Percentiles rank a stretch among this genome's conserved stretches.
These are phyloP conservation scores for Draba incana DNA, from an alignment of 345 rosid genomes.

Conservation along the genomic window DNA sequence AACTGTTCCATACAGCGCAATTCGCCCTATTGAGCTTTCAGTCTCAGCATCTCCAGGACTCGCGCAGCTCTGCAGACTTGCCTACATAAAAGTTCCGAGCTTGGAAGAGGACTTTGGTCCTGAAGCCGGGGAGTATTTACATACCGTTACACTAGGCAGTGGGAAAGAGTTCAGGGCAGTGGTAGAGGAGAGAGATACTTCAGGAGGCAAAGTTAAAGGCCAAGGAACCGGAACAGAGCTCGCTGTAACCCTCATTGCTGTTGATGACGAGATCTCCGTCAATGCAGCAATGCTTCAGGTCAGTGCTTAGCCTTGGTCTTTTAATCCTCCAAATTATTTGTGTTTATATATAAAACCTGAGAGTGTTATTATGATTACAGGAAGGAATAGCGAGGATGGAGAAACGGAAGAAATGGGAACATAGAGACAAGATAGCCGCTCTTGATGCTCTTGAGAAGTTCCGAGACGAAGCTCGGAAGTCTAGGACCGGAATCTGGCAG, in stretches of 20 bases:
- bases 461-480: constrained; percentile 79
- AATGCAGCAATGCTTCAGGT: constrained; percentile 95
- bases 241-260: constrained; percentile 68
- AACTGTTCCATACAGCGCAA: constrained; percentile 65
- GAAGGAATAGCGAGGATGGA: constrained; percentile 95
- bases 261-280: constrained; percentile 75
- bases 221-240: constrained; percentile 89
- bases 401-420: constrained; percentile 80
- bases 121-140: constrained; percentile 84
- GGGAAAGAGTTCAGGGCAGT: constrained; percentile 74
- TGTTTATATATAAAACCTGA: constrained; percentile 5
- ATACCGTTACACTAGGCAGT: constrained; percentile 59
- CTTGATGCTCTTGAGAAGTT: constrained; percentile 74
- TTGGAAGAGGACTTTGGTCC: constrained; percentile 82
- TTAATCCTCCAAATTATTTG: background rate
- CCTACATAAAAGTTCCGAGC: constrained; percentile 84
- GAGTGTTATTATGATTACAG: constrained; percentile 46
- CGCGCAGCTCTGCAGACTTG: constrained; percentile 94
- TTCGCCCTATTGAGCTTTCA: constrained; percentile 80
- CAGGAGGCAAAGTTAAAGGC: constrained; percentile 91
- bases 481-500: constrained; percentile 82
- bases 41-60: constrained; percentile 75
- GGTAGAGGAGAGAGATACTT: constrained; percentile 82
- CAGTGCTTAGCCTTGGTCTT: background rate
- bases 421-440: constrained; percentile 63